Evolutionary conservation across 2,329 filamentous ascomycete genomes (phyloP).

Genomic region (Penicillium corylophilum): DNA sequence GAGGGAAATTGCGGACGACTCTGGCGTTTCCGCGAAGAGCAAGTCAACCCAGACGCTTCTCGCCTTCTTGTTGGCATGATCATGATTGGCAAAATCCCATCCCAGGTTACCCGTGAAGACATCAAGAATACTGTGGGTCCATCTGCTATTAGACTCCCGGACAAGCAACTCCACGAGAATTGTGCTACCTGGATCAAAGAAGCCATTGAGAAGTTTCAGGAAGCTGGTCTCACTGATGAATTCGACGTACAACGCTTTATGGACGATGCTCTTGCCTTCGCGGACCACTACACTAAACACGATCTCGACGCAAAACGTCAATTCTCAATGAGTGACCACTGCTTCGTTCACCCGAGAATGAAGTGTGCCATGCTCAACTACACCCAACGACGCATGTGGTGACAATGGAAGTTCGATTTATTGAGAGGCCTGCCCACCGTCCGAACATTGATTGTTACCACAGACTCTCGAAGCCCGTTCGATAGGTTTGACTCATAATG

Average conservation of each 20-base stretch:
- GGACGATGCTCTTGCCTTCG: slow-evolving; percentile 1
- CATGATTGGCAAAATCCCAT: slow-evolving; percentile 14
- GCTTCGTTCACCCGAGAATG: not conserved
- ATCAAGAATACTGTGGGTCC: not conserved
- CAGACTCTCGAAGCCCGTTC: too few relatives aligned
- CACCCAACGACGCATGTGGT: not conserved
- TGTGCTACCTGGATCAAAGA: slow-evolving; percentile 1
- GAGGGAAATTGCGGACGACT: slow-evolving; percentile 6
- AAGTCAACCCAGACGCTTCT: slow-evolving; percentile 1
- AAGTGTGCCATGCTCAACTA: not conserved
- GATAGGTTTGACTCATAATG: too few relatives aligned
- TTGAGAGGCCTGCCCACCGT: not conserved
- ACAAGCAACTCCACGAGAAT: not conserved
- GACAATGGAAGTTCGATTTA: not conserved
- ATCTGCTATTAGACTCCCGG: not conserved
- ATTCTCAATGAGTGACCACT: not conserved
- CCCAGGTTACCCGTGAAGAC: not conserved
- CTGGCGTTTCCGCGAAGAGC: slow-evolving; percentile 11
- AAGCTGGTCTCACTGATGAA: not conserved
- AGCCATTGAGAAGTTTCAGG: slow-evolving; percentile 1
- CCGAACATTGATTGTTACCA: not conserved
- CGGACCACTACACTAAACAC: not conserved
- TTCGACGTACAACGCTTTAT: slow-evolving; percentile 3
- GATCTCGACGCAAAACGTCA: not conserved
- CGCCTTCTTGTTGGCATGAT: slow-evolving; percentile 10